These are phyloP conservation scores for Paxillus ammoniavirescens DNA, from an alignment of 768 basidiomycete genomes.

Conservation along the genomic window DNA sequence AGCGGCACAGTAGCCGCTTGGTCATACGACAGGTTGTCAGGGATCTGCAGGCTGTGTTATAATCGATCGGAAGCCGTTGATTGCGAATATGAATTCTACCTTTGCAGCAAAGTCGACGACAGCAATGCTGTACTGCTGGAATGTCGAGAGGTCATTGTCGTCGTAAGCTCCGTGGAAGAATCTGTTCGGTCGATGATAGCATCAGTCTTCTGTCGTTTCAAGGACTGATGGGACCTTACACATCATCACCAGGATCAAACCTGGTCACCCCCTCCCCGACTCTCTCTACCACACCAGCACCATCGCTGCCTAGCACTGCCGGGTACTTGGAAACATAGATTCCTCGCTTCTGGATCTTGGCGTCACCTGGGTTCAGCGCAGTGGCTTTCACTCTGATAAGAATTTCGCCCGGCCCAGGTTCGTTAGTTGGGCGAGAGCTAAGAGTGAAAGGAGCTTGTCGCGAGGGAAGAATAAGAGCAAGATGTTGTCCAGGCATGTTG, in stretches of 20 bases:
- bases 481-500: conserved; percentile 25
- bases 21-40: conserved; percentile 45
- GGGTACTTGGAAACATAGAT: conserved; percentile 42
- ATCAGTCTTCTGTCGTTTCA: conserved; percentile 18
- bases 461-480: conserved; percentile 30
- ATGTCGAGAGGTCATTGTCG: conserved; percentile 36
- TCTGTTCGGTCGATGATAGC: conserved; percentile 27
- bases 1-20: conserved; percentile 49
- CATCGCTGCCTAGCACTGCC: conserved; percentile 46
- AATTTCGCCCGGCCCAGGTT: conserved; percentile 47
- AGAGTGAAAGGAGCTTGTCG: conserved; percentile 37
- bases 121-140: conserved; percentile 45
- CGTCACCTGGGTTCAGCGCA: conserved; percentile 53
- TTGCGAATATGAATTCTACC: conserved; percentile 21
- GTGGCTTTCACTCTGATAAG: conserved; percentile 47
- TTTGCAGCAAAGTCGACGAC: conserved; percentile 41
- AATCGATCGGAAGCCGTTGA: background rate
- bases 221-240: conserved; percentile 36
- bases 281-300: conserved; percentile 49
- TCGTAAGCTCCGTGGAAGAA: conserved; percentile 40
- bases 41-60: conserved; percentile 38
- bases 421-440: conserved; percentile 33
- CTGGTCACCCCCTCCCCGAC: conserved; percentile 51
- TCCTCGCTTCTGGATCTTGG: conserved; percentile 45
- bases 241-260: conserved; percentile 51